Evolutionary conservation across 306 rosid genomes (phyloP), one percentile per base, ranked within the genome.

Genomic region (Vachellia pachyceras): DNA sequence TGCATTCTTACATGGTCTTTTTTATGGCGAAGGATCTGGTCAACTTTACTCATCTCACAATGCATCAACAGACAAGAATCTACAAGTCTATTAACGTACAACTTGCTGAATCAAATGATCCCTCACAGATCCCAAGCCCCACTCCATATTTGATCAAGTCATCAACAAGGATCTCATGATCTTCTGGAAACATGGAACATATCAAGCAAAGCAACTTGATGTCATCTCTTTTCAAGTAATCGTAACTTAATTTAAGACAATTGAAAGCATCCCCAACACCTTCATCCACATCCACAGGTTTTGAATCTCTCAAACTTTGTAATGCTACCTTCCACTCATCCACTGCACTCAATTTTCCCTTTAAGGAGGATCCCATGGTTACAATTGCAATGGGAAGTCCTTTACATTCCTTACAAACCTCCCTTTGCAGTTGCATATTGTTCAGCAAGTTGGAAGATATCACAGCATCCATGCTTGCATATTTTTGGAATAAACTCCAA

Each of bases 311-410:
- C 64, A 52, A 37, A 18, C 49, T 37, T 20, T 54, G 25, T 18
- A 73, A 50, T 15, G 65, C 77, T 54, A 49, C 63, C 25, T 49
- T 72, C 76, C 77, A 73, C 47, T 50, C 77, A 18, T 54, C 66
- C 35, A 73, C 74, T 12, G 20, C 36, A 44, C 55, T 37, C 2
- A 6, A 73, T 18, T 54, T 73, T 37, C 77, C 63, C 49, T 72
- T 50, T 14, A 54, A 55, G 49, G 66, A 54, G 15, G n/a, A 15
- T 5, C 63, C 76, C 29, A 72, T 45, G 14, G 75, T 35, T 0
- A 44, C 74, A 69, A 69, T 69, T 5, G 74, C 74, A 41, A 69
- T 69, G 29, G 74, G 74, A 11, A 69, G 74, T 69, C 74, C 74
- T 44, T 69, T 69, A 44, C 74, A 69, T 69, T 69, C 74, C 55